These are phyloP conservation scores for Phytophthora chlamydospora DNA, from an alignment of 352 stramenopile genomes.

Conservation along the genomic window DNA sequence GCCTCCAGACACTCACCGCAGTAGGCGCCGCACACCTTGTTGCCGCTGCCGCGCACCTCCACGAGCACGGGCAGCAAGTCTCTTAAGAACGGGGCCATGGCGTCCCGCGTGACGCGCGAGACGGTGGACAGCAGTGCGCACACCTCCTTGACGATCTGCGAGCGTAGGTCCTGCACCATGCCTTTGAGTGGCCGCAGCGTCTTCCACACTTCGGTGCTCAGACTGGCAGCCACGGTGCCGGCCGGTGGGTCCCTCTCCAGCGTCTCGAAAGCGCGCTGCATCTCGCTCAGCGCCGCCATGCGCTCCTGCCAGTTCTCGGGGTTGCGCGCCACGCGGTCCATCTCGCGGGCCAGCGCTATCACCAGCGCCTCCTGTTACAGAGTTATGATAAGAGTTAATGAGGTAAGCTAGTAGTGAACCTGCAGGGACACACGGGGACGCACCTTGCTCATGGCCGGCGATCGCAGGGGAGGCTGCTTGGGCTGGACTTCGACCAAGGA, in stretches of 20 bases:
- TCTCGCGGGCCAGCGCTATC: constrained; percentile 55
- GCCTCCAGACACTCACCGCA: constrained; percentile 80
- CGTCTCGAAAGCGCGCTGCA: constrained; percentile 70
- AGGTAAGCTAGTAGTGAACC: background rate
- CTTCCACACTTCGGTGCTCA: constrained; percentile 74
- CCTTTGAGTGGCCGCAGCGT: constrained; percentile 71
- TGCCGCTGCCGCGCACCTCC: constrained; percentile 81
- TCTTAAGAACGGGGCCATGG: constrained; percentile 78
- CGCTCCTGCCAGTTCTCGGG: constrained; percentile 87
- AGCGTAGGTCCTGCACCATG: constrained; percentile 82
- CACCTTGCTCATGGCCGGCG: constrained; percentile 15
- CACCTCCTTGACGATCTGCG: constrained; percentile 88
- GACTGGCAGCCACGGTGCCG: constrained; percentile 31
- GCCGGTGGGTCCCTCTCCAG: constrained; percentile 47
- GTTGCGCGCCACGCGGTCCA: constrained; percentile 80
- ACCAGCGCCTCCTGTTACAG: constrained; percentile 43
- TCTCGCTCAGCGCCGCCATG: constrained; percentile 62
- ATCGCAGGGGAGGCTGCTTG: too few species aligned
- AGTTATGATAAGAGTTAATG: background rate
- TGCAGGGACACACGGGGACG: background rate
- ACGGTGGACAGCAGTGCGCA: constrained; percentile 68
- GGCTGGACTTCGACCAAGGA: too few species aligned
- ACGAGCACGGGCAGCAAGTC: constrained; percentile 77
- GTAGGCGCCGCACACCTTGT: constrained; percentile 85
- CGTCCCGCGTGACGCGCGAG: constrained; percentile 68